phyloP scores from a whole-genome alignment of 2,329 filamentous ascomycete species.

The Monilinia vaccinii-corymbosi region DNA sequence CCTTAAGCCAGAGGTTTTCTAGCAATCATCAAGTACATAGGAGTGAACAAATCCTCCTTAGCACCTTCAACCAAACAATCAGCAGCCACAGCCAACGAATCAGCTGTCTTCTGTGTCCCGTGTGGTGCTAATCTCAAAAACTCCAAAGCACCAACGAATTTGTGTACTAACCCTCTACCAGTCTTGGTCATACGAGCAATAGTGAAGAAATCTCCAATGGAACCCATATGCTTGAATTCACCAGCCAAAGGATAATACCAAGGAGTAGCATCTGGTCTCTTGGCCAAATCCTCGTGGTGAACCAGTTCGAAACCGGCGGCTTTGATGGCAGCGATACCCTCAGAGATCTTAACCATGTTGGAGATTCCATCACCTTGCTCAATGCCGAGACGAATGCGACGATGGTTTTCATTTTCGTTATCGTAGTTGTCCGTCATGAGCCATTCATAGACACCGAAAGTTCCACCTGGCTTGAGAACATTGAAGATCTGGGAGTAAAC shows the following conservation, averaged over 20 bases:
- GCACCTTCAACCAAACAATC: constrained; percentile 83
- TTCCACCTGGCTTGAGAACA: constrained; percentile 88
- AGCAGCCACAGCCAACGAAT: constrained; percentile 71
- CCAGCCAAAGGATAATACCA: constrained; percentile 95
- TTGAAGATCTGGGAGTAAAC: constrained; percentile 94
- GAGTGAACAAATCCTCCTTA: constrained; percentile 83
- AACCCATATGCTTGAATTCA: constrained; percentile 73
- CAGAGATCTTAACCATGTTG: constrained; percentile 87
- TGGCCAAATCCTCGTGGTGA: constrained; percentile 78
- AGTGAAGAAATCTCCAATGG: constrained; percentile 70
- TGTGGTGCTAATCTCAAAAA: constrained; percentile 62
- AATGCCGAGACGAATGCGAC: constrained; percentile 85
- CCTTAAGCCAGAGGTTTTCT: constrained; percentile 55
- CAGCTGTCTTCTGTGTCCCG: constrained; percentile 90
- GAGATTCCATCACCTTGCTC: constrained; percentile 95
- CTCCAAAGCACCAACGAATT: constrained; percentile 69
- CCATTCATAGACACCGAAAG: constrained; percentile 98
- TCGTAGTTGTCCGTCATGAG: constrained; percentile 96
- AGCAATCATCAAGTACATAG: constrained; percentile 95
- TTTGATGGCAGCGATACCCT: constrained; percentile 75
- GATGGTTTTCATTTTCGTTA: constrained; percentile 77
- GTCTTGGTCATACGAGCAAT: constrained; percentile 83
- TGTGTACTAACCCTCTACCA: constrained; percentile 67
- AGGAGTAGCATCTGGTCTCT: constrained; percentile 63
- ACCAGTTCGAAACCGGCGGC: constrained; percentile 78